A percentile compares a stretch with the other conserved stretches of the same genome.
Evolutionary conservation across 1,139 yeast genomes (phyloP).

Genomic region (Diutina pseudorugosa): DNA sequence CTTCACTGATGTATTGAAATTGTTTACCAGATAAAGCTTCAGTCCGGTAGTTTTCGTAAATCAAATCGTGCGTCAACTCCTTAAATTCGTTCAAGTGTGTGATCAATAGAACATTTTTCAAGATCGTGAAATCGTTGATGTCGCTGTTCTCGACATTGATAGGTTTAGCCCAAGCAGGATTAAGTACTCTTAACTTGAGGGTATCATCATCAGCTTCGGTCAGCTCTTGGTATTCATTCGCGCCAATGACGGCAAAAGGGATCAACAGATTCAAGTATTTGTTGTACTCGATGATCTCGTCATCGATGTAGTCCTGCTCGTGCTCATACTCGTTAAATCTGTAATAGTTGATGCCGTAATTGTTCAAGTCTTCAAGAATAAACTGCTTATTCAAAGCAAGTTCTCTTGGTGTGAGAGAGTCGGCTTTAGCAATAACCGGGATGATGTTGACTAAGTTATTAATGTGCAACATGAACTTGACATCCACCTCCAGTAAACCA

Average conservation of each 20-base stretch:
- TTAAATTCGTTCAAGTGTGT: slow-evolving; percentile 41
- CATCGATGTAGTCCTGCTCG: slow-evolving; percentile 36
- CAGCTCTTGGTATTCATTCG: slow-evolving; percentile 6
- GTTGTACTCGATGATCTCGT: slow-evolving; percentile 35
- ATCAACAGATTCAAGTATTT: slow-evolving; percentile 34
- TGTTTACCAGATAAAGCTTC: slow-evolving; percentile 34
- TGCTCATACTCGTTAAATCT: slow-evolving; percentile 38
- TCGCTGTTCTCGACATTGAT: slow-evolving; percentile 42
- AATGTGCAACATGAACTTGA: slow-evolving; percentile 37
- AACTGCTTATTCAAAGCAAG: slow-evolving; percentile 27
- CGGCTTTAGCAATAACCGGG: slow-evolving; percentile 48
- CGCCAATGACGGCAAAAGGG: slow-evolving; percentile 37
- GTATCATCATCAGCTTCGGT: slow-evolving; percentile 6
- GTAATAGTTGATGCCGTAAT: slow-evolving; percentile 29
- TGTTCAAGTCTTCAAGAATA: slow-evolving; percentile 25
- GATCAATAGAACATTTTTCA: slow-evolving; percentile 57
- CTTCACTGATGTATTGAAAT: slow-evolving; percentile 3
- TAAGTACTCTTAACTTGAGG: slow-evolving; percentile 24
- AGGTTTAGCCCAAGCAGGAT: slow-evolving; percentile 19
- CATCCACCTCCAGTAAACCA: slow-evolving; percentile 20
- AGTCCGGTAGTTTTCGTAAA: slow-evolving; percentile 43
- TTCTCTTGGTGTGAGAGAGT: slow-evolving; percentile 39
- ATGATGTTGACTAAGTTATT: slow-evolving; percentile 42
- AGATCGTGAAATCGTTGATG: slow-evolving; percentile 49
- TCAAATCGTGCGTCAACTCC: slow-evolving; percentile 3